A percentile compares a stretch with the other conserved stretches of the same genome.
phyloP scores from a whole-genome alignment of 352 stramenopile genomes.

The Phytophthora podocarpi region DNA sequence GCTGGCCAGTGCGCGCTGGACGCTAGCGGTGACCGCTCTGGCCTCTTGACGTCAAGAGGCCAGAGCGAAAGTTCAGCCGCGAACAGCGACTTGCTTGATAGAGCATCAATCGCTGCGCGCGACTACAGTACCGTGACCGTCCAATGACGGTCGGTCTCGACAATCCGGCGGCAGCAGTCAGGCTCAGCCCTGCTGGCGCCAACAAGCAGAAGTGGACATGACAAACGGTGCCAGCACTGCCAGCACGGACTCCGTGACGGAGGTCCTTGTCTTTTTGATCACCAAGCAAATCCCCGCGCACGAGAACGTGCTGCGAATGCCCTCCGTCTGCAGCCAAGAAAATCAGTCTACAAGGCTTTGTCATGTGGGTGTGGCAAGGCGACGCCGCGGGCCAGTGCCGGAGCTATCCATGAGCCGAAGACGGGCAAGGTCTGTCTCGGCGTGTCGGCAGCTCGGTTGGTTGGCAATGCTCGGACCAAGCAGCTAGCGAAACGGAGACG shows the following conservation, averaged over 20 bases:
- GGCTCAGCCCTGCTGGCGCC: too few species aligned
- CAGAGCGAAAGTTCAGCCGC: too few species aligned
- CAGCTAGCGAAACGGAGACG: not conserved
- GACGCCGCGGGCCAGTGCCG: not conserved
- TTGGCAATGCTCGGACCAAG: not conserved
- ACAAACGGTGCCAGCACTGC: conserved; percentile 11
- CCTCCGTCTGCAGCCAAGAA: conserved; percentile 9
- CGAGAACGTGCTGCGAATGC: conserved; percentile 29
- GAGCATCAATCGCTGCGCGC: too few species aligned
- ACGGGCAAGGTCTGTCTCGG: too few species aligned
- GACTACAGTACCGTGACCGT: too few species aligned
- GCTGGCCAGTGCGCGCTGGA: too few species aligned
- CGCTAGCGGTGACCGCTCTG: conserved; percentile 3
- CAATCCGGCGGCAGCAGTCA: too few species aligned
- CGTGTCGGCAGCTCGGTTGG: not conserved
- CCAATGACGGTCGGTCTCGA: too few species aligned
- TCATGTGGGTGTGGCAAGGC: conserved; percentile 2
- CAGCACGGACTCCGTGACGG: too few species aligned
- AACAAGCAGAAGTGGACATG: conserved; percentile 15
- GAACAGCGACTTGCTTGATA: too few species aligned
- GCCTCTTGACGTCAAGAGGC: conserved; percentile 25
- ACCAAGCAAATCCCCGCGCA: conserved; percentile 24
- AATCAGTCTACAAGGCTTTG: conserved; percentile 7
- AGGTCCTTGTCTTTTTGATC: conserved; percentile 26
- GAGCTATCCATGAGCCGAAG: not conserved